Percentiles rank a stretch among this genome's conserved stretches.
These are phyloP conservation scores for Linnemannia schmuckeri DNA, from an alignment of 192 early-diverging fungal species.

Conservation along the genomic window DNA sequence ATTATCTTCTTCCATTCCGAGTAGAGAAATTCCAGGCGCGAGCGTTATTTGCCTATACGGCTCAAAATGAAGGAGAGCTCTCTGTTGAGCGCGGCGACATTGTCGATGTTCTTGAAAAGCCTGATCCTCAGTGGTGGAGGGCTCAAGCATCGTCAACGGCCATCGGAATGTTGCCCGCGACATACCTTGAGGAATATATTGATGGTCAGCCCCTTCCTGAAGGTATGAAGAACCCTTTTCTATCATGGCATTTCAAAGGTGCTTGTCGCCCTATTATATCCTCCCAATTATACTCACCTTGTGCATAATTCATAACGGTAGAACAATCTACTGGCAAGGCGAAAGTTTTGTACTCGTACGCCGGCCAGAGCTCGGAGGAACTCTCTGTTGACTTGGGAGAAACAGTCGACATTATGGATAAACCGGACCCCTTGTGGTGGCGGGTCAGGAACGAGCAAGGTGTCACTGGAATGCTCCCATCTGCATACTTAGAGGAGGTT, in stretches of 20 bases:
- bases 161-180: slow-evolving; percentile 61
- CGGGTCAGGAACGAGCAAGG: slow-evolving; percentile 50
- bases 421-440: slow-evolving; percentile 59
- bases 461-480: slow-evolving; percentile 55
- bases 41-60: slow-evolving; percentile 59
- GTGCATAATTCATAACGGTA: not conserved
- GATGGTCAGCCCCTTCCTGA: slow-evolving; percentile 31
- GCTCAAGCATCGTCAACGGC: slow-evolving; percentile 50
- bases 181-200: slow-evolving; percentile 61
- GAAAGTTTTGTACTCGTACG: slow-evolving; percentile 34
- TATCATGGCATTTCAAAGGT: not conserved
- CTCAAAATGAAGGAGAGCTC: slow-evolving; percentile 68
- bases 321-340: slow-evolving; percentile 25
- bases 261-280: not conserved
- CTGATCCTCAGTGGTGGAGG: slow-evolving; percentile 62
- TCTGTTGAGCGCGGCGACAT: slow-evolving; percentile 72
- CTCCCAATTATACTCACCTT: not conserved
- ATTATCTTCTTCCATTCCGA: not conserved
- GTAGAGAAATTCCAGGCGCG: slow-evolving; percentile 58
- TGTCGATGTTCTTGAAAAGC: slow-evolving; percentile 69
- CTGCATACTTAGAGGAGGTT: slow-evolving; percentile 60
- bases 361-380: slow-evolving; percentile 62
- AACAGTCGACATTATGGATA: slow-evolving; percentile 66
- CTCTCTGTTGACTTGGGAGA: slow-evolving; percentile 73
- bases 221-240: slow-evolving; percentile 4